Evolutionary conservation across 768 basidiomycete species (phyloP).

Genomic region (Auriculariales sp.): DNA sequence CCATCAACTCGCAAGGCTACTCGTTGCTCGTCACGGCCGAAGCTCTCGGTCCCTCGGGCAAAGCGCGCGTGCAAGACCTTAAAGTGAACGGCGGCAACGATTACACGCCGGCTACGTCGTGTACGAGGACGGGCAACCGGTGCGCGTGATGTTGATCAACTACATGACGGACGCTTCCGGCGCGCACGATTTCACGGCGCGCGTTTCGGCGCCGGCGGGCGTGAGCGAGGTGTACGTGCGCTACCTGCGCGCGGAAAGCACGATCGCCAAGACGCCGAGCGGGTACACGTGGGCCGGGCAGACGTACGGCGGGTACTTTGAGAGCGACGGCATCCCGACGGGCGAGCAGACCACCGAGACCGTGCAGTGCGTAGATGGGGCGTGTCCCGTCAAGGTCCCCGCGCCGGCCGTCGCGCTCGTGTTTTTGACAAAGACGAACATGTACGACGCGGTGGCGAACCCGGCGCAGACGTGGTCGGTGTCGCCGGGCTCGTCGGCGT

Average conservation of each 20-base stretch:
- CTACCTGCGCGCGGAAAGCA: slow-evolving; percentile 60
- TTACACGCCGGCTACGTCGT: slow-evolving; percentile 51
- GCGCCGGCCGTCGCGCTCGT: slow-evolving; percentile 68
- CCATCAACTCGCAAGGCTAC: slow-evolving; percentile 61
- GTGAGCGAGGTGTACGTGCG: slow-evolving; percentile 14
- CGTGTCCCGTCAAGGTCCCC: slow-evolving; percentile 45
- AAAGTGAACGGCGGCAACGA: slow-evolving; percentile 31
- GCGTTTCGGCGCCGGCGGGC: slow-evolving; percentile 32
- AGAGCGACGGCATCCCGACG: slow-evolving; percentile 51
- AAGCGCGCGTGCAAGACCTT: slow-evolving; percentile 54
- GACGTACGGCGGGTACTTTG: slow-evolving; percentile 46
- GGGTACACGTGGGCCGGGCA: slow-evolving; percentile 55
- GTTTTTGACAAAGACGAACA: slow-evolving; percentile 37
- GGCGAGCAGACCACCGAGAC: slow-evolving; percentile 41
- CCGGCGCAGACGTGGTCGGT: slow-evolving; percentile 35
- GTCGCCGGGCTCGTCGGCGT: no score
- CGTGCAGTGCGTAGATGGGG: slow-evolving; percentile 39
- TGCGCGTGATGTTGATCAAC: slow-evolving; percentile 57
- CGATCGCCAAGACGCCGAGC: slow-evolving; percentile 26
- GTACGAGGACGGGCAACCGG: slow-evolving; percentile 53
- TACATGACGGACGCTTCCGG: slow-evolving; percentile 49
- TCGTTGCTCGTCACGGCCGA: slow-evolving; percentile 58
- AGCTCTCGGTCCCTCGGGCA: slow-evolving; percentile 46
- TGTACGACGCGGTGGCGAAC: slow-evolving; percentile 19
- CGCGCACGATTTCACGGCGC: slow-evolving; percentile 35